These are phyloP conservation scores for Knufia fluminis DNA, from an alignment of 2,329 filamentous ascomycete genomes.

Conservation along the genomic window DNA sequence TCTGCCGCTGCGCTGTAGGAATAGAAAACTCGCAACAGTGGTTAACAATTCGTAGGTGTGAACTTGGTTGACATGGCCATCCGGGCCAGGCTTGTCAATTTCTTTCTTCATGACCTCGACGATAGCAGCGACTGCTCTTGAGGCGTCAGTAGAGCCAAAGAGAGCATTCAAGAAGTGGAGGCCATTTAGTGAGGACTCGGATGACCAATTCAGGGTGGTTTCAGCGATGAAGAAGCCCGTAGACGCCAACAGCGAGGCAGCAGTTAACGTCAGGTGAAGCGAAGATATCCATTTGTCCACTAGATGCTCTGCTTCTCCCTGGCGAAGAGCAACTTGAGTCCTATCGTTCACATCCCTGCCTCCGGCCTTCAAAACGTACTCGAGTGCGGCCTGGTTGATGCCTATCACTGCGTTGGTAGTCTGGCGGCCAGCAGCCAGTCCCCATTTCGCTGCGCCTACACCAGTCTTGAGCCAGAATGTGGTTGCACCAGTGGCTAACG, in stretches of 20 bases:
- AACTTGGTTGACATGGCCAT: slow-evolving; percentile 30
- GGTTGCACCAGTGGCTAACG: slow-evolving; percentile 36
- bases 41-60: slow-evolving; percentile 36
- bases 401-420: slow-evolving; percentile 38
- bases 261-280: slow-evolving; percentile 37
- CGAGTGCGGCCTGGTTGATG: slow-evolving; percentile 36
- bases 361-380: slow-evolving; percentile 35
- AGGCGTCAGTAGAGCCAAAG: slow-evolving; percentile 40
- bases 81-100: slow-evolving; percentile 31
- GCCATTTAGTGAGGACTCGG: slow-evolving; percentile 35
- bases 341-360: slow-evolving; percentile 37
- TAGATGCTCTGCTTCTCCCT: slow-evolving; percentile 37
- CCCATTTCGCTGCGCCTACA: slow-evolving; percentile 35
- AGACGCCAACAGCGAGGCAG: slow-evolving; percentile 39
- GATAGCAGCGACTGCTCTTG: slow-evolving; percentile 39
- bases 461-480: slow-evolving; percentile 37
- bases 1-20: slow-evolving; percentile 39
- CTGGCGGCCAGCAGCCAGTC: slow-evolving; percentile 35
- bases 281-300: slow-evolving; percentile 24
- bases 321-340: slow-evolving; percentile 34
- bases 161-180: slow-evolving; percentile 39
- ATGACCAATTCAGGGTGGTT: slow-evolving; percentile 34
- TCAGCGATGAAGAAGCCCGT: slow-evolving; percentile 39
- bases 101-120: slow-evolving; percentile 39
- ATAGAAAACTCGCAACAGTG: slow-evolving; percentile 36